Evolutionary conservation across 2,329 filamentous ascomycete genomes (phyloP), one percentile per base, ranked within the genome.

Genomic region (Pleomassaria siparia): DNA sequence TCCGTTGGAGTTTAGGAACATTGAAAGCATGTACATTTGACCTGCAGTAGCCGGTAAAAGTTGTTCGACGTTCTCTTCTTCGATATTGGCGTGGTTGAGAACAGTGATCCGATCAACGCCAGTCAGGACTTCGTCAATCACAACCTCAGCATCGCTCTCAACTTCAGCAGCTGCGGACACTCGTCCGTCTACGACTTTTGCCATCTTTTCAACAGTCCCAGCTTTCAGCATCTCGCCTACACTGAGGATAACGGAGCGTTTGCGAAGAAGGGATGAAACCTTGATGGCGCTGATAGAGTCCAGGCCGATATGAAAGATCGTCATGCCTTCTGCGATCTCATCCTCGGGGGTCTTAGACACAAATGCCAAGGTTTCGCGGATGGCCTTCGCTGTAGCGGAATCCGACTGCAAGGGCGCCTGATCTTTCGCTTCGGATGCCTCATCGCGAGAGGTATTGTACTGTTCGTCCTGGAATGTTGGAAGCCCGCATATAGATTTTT

Each of bases 241-340:
- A 26, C 79, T 78, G 1, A 95, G 67, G 11, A 73, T 69, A 7
- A 96, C 70, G 0, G 77, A 81, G 33, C 77, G 71, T 55, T 81
- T 87, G 33, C 82, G 84, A 3, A 96, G 74, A 7, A 91, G 74
- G 0, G 86, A 80, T 8, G 85, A 83, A 3, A 91, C 84, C 61
- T 94, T 95, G 73, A 96, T 94, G 1, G 90, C 87, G 54, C 86
- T 92, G 67, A 96, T 95, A 0, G 91, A 96, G 66, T 96, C 91
- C 1, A 96, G 81, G 0, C 91, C 91, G 1, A 96, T 78, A 53
- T 94, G 85, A 67, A 94, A 95, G 11, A 96, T 80, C 0, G 80
- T 89, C 42, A 84, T 80, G 1, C 77, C 74, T 46, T 77, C 78
- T 2, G 73, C 69, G 43, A 96, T 87, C 1, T 82, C 75, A 0